Conservation (phyloP, 495 filamentous ascomycete genomes). For the Tirmania nivea region DNA sequence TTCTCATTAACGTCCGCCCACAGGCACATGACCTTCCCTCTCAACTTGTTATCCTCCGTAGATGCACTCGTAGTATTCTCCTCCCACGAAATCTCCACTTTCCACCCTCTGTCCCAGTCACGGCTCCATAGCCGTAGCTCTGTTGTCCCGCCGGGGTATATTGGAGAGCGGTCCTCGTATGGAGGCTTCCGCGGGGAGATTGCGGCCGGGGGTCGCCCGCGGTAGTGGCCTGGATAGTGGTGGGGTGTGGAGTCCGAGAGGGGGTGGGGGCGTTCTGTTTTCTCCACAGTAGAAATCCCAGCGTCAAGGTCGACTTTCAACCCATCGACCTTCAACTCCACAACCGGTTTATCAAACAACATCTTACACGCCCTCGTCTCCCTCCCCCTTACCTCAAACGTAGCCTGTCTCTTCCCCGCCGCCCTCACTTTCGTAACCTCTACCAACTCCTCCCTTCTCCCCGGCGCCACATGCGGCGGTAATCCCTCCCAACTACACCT, state of each 20-base stretch:
- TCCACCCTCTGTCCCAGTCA: conserved; percentile 52
- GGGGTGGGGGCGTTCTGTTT: neutral
- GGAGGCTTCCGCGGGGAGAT: too few relatives aligned
- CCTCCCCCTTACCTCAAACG: conserved; percentile 36
- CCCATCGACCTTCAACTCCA: conserved; percentile 36
- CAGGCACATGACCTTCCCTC: conserved; percentile 53
- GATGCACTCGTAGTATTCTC: conserved; percentile 11
- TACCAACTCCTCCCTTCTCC: conserved; percentile 33
- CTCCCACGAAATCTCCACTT: conserved; percentile 50
- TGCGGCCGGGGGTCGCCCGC: too few relatives aligned
- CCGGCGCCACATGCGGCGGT: conserved; percentile 34
- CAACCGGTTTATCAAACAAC: conserved; percentile 38
- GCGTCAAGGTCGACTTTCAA: conserved; percentile 10
- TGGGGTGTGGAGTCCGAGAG: too few relatives aligned
- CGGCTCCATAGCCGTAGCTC: conserved; percentile 52
- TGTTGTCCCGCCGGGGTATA: conserved; percentile 24
- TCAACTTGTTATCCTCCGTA: conserved; percentile 19
- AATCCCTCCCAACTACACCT: conserved; percentile 53
- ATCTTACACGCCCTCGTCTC: conserved; percentile 54
- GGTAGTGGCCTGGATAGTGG: too few relatives aligned
- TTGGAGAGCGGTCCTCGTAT: neutral
- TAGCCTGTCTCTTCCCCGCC: conserved; percentile 23
- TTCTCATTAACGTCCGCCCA: conserved; percentile 67
- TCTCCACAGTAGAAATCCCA: neutral
- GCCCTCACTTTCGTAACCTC: conserved; percentile 34